These are phyloP conservation scores for Pyricularia sp. DNA, from an alignment of 2,329 filamentous ascomycete genomes.

Conservation along the genomic window DNA sequence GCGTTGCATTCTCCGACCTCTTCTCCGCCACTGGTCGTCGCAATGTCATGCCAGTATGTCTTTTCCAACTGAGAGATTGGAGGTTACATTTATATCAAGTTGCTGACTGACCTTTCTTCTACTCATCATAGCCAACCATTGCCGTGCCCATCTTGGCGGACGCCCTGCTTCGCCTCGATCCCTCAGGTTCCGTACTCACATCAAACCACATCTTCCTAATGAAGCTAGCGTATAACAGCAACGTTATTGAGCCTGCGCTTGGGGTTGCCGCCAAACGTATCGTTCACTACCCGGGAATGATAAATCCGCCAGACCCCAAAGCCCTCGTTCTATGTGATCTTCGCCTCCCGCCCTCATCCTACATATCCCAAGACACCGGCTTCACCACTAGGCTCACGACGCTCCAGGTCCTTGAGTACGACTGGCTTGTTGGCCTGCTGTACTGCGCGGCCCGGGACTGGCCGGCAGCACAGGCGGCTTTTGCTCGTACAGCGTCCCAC, in stretches of 20 bases:
- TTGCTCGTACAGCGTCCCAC: conserved; percentile 57
- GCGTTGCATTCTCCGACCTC: conserved; percentile 30
- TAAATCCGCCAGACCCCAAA: conserved; percentile 13
- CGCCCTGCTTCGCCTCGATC: conserved; percentile 58
- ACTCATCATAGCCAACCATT: conserved; percentile 28
- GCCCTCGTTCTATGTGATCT: conserved; percentile 32
- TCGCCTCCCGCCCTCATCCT: conserved; percentile 37
- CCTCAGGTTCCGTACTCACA: conserved; percentile 29
- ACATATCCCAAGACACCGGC: conserved; percentile 49
- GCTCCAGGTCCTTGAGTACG: conserved; percentile 55
- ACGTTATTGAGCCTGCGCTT: conserved; percentile 43
- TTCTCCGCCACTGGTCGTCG: conserved; percentile 30
- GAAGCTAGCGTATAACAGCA: conserved; percentile 40
- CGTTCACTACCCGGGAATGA: conserved; percentile 51
- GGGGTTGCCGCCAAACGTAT: conserved; percentile 56
- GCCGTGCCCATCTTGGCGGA: conserved; percentile 34
- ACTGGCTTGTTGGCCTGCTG: conserved; percentile 57
- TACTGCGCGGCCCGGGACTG: conserved; percentile 54
- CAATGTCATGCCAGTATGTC: conserved; percentile 31
- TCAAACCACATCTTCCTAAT: conserved; percentile 14
- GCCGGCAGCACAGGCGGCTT: conserved; percentile 49
- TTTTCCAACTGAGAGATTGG: background rate
- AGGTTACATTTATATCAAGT: background rate
- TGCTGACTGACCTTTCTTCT: conserved; percentile 2
- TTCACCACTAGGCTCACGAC: conserved; percentile 46